Percentiles rank a stretch among this genome's conserved stretches.
phyloP scores from a whole-genome alignment of 2,329 filamentous ascomycete genomes.

The Pezicula neosporulosa region DNA sequence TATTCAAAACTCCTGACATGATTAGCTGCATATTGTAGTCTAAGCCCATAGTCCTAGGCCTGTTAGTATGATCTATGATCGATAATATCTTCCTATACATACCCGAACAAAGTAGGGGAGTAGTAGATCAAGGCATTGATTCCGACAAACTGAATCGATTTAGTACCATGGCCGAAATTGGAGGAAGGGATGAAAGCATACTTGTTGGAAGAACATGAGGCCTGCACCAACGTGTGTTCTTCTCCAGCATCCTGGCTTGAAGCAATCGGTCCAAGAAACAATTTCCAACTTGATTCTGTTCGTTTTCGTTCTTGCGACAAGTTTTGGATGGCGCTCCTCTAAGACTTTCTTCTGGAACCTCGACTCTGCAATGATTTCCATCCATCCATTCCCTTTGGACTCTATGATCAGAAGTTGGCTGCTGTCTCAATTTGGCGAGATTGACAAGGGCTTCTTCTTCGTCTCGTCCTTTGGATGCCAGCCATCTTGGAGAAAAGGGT shows the following conservation, averaged over 20 bases:
- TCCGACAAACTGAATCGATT: conserved; percentile 41
- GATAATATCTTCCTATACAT: no score
- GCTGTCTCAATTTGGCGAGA: conserved; percentile 44
- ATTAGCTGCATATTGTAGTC: conserved; percentile 42
- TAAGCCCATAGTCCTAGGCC: conserved; percentile 36
- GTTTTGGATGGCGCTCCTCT: conserved; percentile 33
- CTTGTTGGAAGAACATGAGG: conserved; percentile 49
- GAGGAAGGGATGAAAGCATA: not conserved
- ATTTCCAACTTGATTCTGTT: conserved; percentile 44
- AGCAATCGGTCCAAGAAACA: conserved; percentile 44
- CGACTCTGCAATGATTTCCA: conserved; percentile 41
- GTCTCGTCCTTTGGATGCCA: conserved; percentile 42
- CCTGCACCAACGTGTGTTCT: conserved; percentile 46
- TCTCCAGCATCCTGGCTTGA: conserved; percentile 44
- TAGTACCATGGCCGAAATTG: not conserved
- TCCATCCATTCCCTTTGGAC: conserved; percentile 45
- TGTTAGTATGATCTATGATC: no score
- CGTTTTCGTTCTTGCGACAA: conserved; percentile 29
- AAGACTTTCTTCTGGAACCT: conserved; percentile 31
- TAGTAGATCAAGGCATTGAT: conserved; percentile 60
- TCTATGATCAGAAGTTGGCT: conserved; percentile 43
- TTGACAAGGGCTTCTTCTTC: conserved; percentile 44
- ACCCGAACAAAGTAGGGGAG: conserved; percentile 54
- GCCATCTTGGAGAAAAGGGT: conserved; percentile 54
- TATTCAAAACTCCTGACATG: conserved; percentile 49